Conservation (phyloP, 768 basidiomycete species). For the Rhizopogon salebrosus region DNA sequence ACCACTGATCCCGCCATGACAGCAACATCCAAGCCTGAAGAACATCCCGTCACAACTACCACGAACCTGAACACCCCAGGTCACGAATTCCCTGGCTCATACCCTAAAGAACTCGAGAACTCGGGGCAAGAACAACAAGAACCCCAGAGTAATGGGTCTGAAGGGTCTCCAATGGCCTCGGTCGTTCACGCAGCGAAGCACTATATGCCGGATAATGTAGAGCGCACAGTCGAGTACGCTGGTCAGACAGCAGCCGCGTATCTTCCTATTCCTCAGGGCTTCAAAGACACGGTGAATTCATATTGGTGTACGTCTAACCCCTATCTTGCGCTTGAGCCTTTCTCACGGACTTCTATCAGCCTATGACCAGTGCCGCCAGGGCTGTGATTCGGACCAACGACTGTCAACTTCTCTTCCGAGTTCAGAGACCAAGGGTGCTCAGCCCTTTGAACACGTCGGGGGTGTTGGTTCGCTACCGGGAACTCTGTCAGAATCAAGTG, state of each 20-base stretch:
- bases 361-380: not conserved
- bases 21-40: not conserved
- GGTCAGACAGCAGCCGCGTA: slow-evolving; percentile 6
- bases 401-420: slow-evolving; percentile 29
- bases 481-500: slow-evolving; percentile 35
- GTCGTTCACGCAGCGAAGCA: slow-evolving; percentile 7
- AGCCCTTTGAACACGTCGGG: slow-evolving; percentile 25
- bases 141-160: not conserved
- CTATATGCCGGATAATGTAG: slow-evolving; percentile 7
- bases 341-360: slow-evolving; percentile 11
- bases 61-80: slow-evolving; percentile 2
- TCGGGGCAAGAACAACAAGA: not conserved
- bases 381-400: not conserved
- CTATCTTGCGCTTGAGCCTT: not conserved
- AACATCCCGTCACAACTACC: not conserved
- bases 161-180: not conserved
- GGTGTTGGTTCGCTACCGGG: slow-evolving; percentile 52
- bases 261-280: slow-evolving; percentile 1
- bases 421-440: slow-evolving; percentile 25
- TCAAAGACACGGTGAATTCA: not conserved
- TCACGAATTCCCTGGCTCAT: slow-evolving; percentile 7
- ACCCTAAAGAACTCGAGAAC: slow-evolving; percentile 1
- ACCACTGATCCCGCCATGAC: slow-evolving; percentile 4
- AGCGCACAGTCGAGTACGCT: slow-evolving; percentile 4
- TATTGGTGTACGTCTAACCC: slow-evolving; percentile 9